Evolutionary conservation across 345 rosid species (phyloP), one percentile per base, ranked within the genome.

Genomic region (Sisymbrium irio): DNA sequence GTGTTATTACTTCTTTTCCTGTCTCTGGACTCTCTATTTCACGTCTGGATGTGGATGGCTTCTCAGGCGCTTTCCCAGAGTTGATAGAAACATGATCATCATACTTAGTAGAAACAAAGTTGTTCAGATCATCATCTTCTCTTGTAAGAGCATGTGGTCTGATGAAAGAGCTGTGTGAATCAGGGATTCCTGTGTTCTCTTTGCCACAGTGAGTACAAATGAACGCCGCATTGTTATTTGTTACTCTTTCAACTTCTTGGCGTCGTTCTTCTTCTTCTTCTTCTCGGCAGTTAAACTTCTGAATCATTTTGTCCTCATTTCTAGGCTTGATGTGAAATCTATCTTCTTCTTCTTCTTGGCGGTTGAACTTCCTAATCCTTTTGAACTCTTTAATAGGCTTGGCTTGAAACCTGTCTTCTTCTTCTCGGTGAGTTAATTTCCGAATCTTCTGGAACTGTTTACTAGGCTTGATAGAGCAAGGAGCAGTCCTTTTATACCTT

Each of bases 191-290:
- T 62, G 71, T 47, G 53, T 55, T 70, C 45, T 49, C 71, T 62
- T 70, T 63, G 67, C 72, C 76, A 49, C 80, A 77, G 41, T 77
- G 76, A 46, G 30, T 17, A 57, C 76, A 77, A 19, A 25, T 8
- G 54, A 44, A 70, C 56, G 40, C 76, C 19, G 0, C 45, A 58
- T 22, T 49, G 35, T 41, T 65, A 9, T 64, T 47, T n/a, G 11
- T 27, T 18, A 27, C 53, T 55, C 4, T 10, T 19, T 33, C 65
- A 54, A 35, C 41, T 51, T 22, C 40, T 55, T 6, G 6, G 4
- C 12, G 15, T 25, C 27, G 57, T 22, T 22, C 25, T 12, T 22
- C 8, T 51, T 59, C 62, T 42, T 36, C 65, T 72, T 41, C 66
- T 65, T 45, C 70, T 67, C 0, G 60, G 49, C 0, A 9, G 51